Conservation (phyloP, 2,329 filamentous ascomycete genomes). For the Claviceps sp. region DNA sequence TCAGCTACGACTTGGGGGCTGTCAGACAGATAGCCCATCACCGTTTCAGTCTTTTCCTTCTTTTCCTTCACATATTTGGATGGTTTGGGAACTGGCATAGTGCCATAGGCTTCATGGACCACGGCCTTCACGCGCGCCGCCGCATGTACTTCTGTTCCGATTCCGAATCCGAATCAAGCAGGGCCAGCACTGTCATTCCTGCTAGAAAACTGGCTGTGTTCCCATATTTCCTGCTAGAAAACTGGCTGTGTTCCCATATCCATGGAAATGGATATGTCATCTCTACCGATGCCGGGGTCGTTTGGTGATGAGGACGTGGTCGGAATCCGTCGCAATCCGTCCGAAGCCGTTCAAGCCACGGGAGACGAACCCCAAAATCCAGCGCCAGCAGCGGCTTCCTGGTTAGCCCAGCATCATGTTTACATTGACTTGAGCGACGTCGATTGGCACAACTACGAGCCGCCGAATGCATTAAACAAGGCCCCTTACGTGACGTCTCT, state of each 20-base stretch:
- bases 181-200: not conserved
- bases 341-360: conserved; percentile 12
- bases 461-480: conserved; percentile 28
- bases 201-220: not conserved
- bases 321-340: conserved; percentile 17
- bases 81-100: not conserved
- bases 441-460: conserved; percentile 34
- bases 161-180: not conserved
- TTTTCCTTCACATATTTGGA: not conserved
- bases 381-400: conserved; percentile 7
- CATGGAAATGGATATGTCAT: conserved; percentile 7
- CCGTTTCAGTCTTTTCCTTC: not conserved
- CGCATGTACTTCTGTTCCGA: not conserved
- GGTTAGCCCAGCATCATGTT: conserved; percentile 12
- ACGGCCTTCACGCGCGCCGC: not conserved
- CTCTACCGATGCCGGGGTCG: conserved; percentile 15
- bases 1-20: not conserved
- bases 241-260: not conserved
- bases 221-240: too few relatives aligned
- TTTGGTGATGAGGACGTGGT: conserved; percentile 18
- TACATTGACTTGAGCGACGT: conserved; percentile 16
- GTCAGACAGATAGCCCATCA: not conserved
- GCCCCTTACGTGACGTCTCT: conserved; percentile 25
- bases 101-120: too few relatives aligned
- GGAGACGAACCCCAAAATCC: conserved; percentile 13